Conservation (phyloP, 768 basidiomycete species). For the Porphyrellus cyaneotinctus region DNA sequence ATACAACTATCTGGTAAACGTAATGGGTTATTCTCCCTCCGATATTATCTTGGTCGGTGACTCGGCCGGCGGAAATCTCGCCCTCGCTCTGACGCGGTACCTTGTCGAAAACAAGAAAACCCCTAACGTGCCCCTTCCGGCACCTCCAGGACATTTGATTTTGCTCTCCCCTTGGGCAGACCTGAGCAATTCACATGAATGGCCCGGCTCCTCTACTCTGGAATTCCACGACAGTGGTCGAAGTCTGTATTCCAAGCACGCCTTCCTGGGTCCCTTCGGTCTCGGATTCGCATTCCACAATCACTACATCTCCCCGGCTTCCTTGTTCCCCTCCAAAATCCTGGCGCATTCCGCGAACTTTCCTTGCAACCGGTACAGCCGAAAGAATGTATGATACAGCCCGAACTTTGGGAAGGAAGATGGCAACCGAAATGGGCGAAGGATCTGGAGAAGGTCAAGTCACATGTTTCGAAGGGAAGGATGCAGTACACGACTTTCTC, state of each 20-base stretch:
- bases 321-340: slow-evolving; percentile 33
- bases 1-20: slow-evolving; percentile 63
- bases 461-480: slow-evolving; percentile 45
- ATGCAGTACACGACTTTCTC: slow-evolving; percentile 54
- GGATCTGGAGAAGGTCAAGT: slow-evolving; percentile 34
- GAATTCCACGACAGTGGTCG: slow-evolving; percentile 8
- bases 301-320: slow-evolving; percentile 59
- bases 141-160: slow-evolving; percentile 45
- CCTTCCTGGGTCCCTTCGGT: slow-evolving; percentile 49
- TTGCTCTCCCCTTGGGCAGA: slow-evolving; percentile 59
- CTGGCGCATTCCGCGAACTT: slow-evolving; percentile 47
- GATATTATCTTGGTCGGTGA: slow-evolving; percentile 70
- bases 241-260: slow-evolving; percentile 33
- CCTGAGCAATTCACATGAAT: slow-evolving; percentile 36
- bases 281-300: slow-evolving; percentile 42
- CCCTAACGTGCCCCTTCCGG: slow-evolving; percentile 32
- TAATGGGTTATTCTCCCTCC: slow-evolving; percentile 50
- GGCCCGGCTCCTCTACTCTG: slow-evolving; percentile 36
- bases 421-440: slow-evolving; percentile 48
- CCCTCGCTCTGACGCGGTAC: slow-evolving; percentile 58
- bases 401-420: slow-evolving; percentile 41
- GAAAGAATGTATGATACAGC: slow-evolving; percentile 57
- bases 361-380: slow-evolving; percentile 53
- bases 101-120: slow-evolving; percentile 46
- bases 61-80: slow-evolving; percentile 75